phyloP scores from a whole-genome alignment of 1,284 basidiomycete genomes.

The Heterobasidion irregulare region DNA sequence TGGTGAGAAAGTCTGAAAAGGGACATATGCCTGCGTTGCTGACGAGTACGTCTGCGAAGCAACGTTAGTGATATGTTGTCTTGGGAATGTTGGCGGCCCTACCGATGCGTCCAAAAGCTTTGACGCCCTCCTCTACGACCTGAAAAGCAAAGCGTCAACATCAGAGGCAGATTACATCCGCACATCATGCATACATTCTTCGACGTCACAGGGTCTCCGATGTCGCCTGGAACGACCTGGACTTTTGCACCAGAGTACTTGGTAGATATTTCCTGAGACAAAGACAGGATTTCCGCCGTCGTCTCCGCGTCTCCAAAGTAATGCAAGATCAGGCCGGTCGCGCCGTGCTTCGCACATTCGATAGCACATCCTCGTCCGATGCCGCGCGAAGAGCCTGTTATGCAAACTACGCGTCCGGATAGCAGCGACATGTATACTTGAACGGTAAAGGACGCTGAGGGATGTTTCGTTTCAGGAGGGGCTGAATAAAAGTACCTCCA shows the following conservation, averaged over 20 bases:
- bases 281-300: slow-evolving; percentile 34
- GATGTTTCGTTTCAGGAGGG: too few species aligned
- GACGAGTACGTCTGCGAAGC: slow-evolving; percentile 38
- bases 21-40: slow-evolving; percentile 81
- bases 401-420: slow-evolving; percentile 55
- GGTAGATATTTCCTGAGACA: slow-evolving; percentile 37
- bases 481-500: too few species aligned
- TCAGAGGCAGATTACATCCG: not conserved
- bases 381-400: slow-evolving; percentile 75
- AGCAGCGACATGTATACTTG: slow-evolving; percentile 37
- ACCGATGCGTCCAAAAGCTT: slow-evolving; percentile 62
- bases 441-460: too few species aligned
- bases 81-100: slow-evolving; percentile 15
- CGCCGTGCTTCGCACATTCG: slow-evolving; percentile 57
- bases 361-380: slow-evolving; percentile 73
- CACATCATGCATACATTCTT: slow-evolving; percentile 31
- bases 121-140: slow-evolving; percentile 54
- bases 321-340: slow-evolving; percentile 61
- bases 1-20: slow-evolving; percentile 72
- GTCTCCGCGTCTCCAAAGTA: slow-evolving; percentile 61
- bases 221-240: slow-evolving; percentile 56
- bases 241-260: slow-evolving; percentile 24
- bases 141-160: slow-evolving; percentile 15
- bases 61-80: not conserved
- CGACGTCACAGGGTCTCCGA: slow-evolving; percentile 54